Evolutionary conservation across 768 basidiomycete genomes (phyloP).

Genomic region (Psilocybe cubensis): DNA sequence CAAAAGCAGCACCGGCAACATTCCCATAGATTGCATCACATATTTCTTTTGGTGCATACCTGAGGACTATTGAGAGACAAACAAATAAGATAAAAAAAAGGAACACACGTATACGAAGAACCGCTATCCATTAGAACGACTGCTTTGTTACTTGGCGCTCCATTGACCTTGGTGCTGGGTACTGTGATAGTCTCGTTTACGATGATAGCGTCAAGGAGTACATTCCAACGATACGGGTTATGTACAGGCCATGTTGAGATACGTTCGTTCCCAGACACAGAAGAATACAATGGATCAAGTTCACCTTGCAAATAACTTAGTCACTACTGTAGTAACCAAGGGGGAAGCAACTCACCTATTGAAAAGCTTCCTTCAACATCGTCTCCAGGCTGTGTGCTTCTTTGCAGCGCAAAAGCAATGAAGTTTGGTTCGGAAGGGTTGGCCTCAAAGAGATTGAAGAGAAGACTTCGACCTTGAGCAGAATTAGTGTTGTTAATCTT

Average conservation of each 20-base stretch:
- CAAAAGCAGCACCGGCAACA: conserved; percentile 65
- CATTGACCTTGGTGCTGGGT: conserved; percentile 56
- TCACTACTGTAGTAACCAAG: not conserved
- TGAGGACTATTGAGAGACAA: conserved; percentile 27
- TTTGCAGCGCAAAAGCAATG: conserved; percentile 75
- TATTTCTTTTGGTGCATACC: conserved; percentile 70
- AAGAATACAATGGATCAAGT: conserved; percentile 62
- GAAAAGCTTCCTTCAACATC: conserved; percentile 71
- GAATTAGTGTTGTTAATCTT: conserved; percentile 59
- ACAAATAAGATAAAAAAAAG: not conserved
- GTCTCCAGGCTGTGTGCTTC: conserved; percentile 46
- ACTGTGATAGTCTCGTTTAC: conserved; percentile 53
- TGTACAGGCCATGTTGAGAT: conserved; percentile 77
- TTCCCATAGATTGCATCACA: conserved; percentile 72
- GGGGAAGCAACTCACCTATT: conserved; percentile 51
- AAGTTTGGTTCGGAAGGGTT: conserved; percentile 78
- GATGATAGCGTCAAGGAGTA: conserved; percentile 75
- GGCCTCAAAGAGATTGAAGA: conserved; percentile 75
- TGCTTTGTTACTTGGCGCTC: conserved; percentile 69
- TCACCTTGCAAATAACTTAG: conserved; percentile 50
- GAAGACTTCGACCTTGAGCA: conserved; percentile 65
- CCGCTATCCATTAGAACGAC: conserved; percentile 82
- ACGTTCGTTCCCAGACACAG: conserved; percentile 55
- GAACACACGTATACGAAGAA: conserved; percentile 74
- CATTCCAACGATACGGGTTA: conserved; percentile 72